Evolutionary conservation across 331 rosid species (phyloP), one percentile per base, ranked within the genome.

Genomic region (Rhamnella rubrinervis): DNA sequence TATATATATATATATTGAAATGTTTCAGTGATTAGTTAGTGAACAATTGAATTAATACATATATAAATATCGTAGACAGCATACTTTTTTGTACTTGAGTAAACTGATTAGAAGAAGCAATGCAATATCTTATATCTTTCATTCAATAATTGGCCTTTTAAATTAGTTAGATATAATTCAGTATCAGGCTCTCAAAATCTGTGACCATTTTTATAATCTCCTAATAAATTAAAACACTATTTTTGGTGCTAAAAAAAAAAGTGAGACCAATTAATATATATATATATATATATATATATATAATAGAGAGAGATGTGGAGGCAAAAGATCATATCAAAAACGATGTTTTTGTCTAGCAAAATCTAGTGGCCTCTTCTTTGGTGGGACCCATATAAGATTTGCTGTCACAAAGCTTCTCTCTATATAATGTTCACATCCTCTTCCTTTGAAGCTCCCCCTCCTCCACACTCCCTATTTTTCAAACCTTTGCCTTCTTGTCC

Each of bases 311-410:
- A 40, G 47, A 40, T 40, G 47, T 40, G 47, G 47, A 31, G 47
- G 47, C 47, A 7, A 40, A 82, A 84, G 87, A 89, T 89, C 91
- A 84, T 78, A 86, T 82, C 85, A 86, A 79, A 68, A 87, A 68
- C 63, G 76, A 84, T 75, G 80, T 79, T 73, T 84, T 68, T 84
- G 80, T 81, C 85, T 21, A 84, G 75, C 88, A 85, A 81, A 83
- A 93, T 93, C 96, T 89, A 78, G 6, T 0, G 52, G 70, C 23
- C 82, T 77, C 85, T 73, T 82, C 88, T 85, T 88, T 85, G 47
- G 85, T 78, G 85, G 97, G 91, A 53, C 95, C 98, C 92, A 49
- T 19, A 4, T 5, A 87, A 89, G 97, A 91, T 91, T 87, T 86
- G 58, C 69, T 77, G 70, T 74, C 83, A 68, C 72, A 35, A 17